Evolutionary conservation across 2,329 filamentous ascomycete genomes (phyloP), one percentile per base, ranked within the genome.

Genomic region (Sporothrix protearum): DNA sequence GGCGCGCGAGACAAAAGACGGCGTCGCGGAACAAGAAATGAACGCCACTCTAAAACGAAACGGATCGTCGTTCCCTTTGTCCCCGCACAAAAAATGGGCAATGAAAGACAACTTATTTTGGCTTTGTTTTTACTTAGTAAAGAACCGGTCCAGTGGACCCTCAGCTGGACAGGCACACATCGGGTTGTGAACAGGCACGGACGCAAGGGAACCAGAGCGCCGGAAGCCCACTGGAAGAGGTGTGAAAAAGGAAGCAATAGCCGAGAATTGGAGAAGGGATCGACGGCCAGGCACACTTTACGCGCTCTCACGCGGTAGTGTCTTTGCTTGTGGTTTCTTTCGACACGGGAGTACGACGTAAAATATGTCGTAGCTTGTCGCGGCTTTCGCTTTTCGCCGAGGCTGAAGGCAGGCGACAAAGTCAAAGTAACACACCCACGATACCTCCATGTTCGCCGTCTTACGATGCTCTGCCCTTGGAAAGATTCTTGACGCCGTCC

Each of bases 131-230:
- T 66, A 19, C n/a, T n/a, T n/a, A n/a, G n/a, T n/a, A n/a, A 22
- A 9, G 49, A 16, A 63, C 33, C 10, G 57, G 33, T n/a, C n/a
- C 28, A n/a, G n/a, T 2, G n/a, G n/a, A 10, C 30, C 47, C 57
- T 67, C 63, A 67, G 63, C 63, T 67, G 63, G 28, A 67, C 45
- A 67, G 63, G 63, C 42, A 30, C 57, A 63, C 36, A 9, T 19
- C 61, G 25, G 42, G 10, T 10, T 19, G 22, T 47, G 42, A 47
- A 28, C 8, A 47, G 61, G 61, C 39, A 66, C 14, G 61, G 61
- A 66, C 61, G 61, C 61, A 66, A 66, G 61, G 61, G 61, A 47
- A 22, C 14, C 39, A 47, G 39, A 42, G 39, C 39, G 14, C 39
- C 9, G 9, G 9, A 42, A 42, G 14, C 39, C 39, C 9, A 42